phyloP scores from a whole-genome alignment of 352 stramenopile species.

The Pythium sp. region DNA sequence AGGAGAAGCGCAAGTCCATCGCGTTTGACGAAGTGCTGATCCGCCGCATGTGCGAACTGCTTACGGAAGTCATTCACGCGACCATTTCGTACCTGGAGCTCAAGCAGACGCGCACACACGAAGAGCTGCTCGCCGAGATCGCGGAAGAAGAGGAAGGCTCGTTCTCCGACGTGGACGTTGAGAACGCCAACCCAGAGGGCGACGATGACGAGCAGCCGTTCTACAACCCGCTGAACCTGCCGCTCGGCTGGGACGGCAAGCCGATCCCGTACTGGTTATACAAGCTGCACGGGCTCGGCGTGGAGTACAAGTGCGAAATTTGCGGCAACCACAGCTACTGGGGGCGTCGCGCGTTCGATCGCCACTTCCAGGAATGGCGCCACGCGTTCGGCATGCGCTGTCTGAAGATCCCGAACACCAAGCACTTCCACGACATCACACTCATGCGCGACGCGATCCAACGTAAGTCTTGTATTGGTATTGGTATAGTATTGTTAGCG shows the following conservation, averaged over 20 bases:
- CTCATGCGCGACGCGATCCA: slow-evolving; percentile 96
- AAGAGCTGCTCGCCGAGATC: slow-evolving; percentile 84
- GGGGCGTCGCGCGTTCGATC: slow-evolving; percentile 94
- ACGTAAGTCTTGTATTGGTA: slow-evolving; percentile 34
- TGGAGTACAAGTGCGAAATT: slow-evolving; percentile 99
- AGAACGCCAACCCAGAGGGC: slow-evolving; percentile 62
- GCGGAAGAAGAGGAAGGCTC: slow-evolving; percentile 82
- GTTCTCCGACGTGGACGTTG: slow-evolving; percentile 81
- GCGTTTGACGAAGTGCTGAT: slow-evolving; percentile 76
- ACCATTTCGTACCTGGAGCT: slow-evolving; percentile 84
- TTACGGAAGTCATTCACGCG: slow-evolving; percentile 81
- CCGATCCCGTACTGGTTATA: slow-evolving; percentile 99
- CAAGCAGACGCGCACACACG: slow-evolving; percentile 87
- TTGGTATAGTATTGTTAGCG: slow-evolving; percentile 2
- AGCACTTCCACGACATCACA: slow-evolving; percentile 99
- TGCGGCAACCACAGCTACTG: slow-evolving; percentile 99
- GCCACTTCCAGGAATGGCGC: slow-evolving; percentile 98
- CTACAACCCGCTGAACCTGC: slow-evolving; percentile 99
- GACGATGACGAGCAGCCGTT: slow-evolving; percentile 96
- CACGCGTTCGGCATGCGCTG: slow-evolving; percentile 98
- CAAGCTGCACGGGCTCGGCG: slow-evolving; percentile 98
- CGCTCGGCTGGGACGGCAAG: slow-evolving; percentile 98
- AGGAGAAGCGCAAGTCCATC: slow-evolving; percentile 41
- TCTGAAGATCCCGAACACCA: slow-evolving; percentile 99
- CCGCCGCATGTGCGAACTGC: slow-evolving; percentile 66